phyloP scores from a whole-genome alignment of 1,284 basidiomycete species.

The Mycosarcoma maydis region DNA sequence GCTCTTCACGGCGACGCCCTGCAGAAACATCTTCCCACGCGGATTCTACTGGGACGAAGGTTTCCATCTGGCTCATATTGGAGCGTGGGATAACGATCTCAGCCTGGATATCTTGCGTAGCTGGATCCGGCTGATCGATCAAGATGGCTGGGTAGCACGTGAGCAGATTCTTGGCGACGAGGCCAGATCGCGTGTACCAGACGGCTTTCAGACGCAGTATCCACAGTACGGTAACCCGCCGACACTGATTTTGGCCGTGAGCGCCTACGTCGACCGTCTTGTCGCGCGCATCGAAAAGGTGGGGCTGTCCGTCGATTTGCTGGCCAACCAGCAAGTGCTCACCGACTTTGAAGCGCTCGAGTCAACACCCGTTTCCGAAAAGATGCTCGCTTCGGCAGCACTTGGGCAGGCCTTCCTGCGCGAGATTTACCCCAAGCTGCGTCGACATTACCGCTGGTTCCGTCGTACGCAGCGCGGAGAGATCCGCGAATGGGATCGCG shows the following conservation, averaged over 20 bases:
- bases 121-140: slow-evolving; percentile 89
- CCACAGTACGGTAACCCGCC: slow-evolving; percentile 93
- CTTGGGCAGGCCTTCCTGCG: slow-evolving; percentile 76
- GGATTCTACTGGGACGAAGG: slow-evolving; percentile 99
- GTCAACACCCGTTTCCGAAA: slow-evolving; percentile 26
- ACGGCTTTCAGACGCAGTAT: slow-evolving; percentile 89
- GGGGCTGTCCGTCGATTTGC: slow-evolving; percentile 6
- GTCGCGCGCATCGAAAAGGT: slow-evolving; percentile 64
- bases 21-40: slow-evolving; percentile 91
- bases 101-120: slow-evolving; percentile 86
- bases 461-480: slow-evolving; percentile 84
- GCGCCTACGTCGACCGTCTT: slow-evolving; percentile 82
- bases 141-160: slow-evolving; percentile 91
- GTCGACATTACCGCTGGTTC: slow-evolving; percentile 95
- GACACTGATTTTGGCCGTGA: slow-evolving; percentile 88
- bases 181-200: slow-evolving; percentile 79
- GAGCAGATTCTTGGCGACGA: slow-evolving; percentile 96
- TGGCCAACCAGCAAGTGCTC: slow-evolving; percentile 17
- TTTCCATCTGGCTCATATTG: slow-evolving; percentile 89
- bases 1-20: slow-evolving; percentile 90
- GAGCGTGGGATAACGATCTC: slow-evolving; percentile 89
- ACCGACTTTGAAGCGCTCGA: slow-evolving; percentile 15
- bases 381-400: slow-evolving; percentile 60
- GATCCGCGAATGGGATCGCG: slow-evolving; percentile 85
- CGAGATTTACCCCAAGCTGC: slow-evolving; percentile 82